Evolutionary conservation across 805 yeast species (phyloP).

Genomic region (Yamadazyma kitorensis): DNA sequence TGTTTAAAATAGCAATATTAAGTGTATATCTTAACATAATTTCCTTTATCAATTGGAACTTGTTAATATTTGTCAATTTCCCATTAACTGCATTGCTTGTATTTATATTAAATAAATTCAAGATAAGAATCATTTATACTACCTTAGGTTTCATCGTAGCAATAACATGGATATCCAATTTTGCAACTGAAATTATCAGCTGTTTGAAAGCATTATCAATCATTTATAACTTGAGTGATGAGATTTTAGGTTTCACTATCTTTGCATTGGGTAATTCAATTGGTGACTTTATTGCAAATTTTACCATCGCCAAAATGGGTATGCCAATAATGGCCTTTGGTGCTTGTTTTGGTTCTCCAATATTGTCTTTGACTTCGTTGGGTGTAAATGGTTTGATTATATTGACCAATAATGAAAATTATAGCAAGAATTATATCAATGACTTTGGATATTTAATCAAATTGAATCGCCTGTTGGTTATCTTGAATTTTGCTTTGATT

Average conservation of each 20-base stretch:
- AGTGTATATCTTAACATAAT: constrained; percentile 2
- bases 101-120: constrained; percentile 9
- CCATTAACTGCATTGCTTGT: constrained; percentile 5
- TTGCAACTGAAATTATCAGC: constrained; percentile 69
- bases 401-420: constrained; percentile 11
- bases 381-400: constrained; percentile 65
- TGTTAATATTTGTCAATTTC: constrained; percentile 4
- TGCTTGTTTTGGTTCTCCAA: constrained; percentile 93
- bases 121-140: constrained; percentile 20
- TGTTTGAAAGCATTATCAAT: constrained; percentile 60
- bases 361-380: constrained; percentile 75
- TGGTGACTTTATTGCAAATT: constrained; percentile 84
- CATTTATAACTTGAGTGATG: constrained; percentile 63
- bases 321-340: constrained; percentile 89
- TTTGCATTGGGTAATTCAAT: constrained; percentile 91
- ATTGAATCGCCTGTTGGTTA: constrained; percentile 18
- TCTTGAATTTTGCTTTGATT: constrained; percentile 20
- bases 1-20: background rate
- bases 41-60: background rate
- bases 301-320: constrained; percentile 77
- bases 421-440: constrained; percentile 3
- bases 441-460: constrained; percentile 17
- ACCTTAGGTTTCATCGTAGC: constrained; percentile 64
- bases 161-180: constrained; percentile 62
- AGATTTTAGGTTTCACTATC: constrained; percentile 79